Conservation (phyloP, 768 basidiomycete genomes). For the Solioccasus polychromus region DNA sequence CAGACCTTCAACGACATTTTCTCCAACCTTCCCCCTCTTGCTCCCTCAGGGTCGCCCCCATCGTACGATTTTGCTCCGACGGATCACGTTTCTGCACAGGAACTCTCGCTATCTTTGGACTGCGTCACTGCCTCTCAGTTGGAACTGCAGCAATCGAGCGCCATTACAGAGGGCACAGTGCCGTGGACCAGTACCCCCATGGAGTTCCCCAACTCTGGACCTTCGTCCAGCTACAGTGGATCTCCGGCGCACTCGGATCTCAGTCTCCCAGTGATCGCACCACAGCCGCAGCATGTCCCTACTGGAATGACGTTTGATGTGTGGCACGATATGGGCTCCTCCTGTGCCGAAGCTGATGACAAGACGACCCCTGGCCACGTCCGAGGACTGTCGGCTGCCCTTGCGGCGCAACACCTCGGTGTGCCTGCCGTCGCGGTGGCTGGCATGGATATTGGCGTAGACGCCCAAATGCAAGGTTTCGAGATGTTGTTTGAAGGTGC, state of each 20-base stretch:
- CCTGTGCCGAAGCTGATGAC: not conserved
- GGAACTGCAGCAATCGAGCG: slow-evolving; percentile 6
- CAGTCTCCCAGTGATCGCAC: slow-evolving; percentile 27
- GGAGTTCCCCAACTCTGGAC: slow-evolving; percentile 26
- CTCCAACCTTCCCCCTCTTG: slow-evolving; percentile 21
- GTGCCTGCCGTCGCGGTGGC: slow-evolving; percentile 4
- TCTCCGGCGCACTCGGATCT: slow-evolving; percentile 37
- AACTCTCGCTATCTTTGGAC: slow-evolving; percentile 11
- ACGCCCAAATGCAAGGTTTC: slow-evolving; percentile 9
- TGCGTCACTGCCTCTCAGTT: slow-evolving; percentile 7
- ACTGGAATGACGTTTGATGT: slow-evolving; percentile 10
- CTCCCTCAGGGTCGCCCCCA: slow-evolving; percentile 5
- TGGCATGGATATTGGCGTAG: slow-evolving; percentile 2
- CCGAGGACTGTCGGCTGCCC: not conserved
- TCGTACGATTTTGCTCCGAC: slow-evolving; percentile 23
- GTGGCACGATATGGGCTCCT: slow-evolving; percentile 15
- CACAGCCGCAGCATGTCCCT: slow-evolving; percentile 21
- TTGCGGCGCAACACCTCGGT: slow-evolving; percentile 6
- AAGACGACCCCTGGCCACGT: slow-evolving; percentile 1
- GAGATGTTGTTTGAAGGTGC: slow-evolving; percentile 16
- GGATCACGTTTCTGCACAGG: slow-evolving; percentile 25
- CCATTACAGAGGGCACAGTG: not conserved
- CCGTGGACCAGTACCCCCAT: slow-evolving; percentile 15
- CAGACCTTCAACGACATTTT: slow-evolving; percentile 27
- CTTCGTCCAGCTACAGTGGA: slow-evolving; percentile 44